phyloP scores from a whole-genome alignment of 2,329 filamentous ascomycete genomes.

The Colletotrichum sp. region DNA sequence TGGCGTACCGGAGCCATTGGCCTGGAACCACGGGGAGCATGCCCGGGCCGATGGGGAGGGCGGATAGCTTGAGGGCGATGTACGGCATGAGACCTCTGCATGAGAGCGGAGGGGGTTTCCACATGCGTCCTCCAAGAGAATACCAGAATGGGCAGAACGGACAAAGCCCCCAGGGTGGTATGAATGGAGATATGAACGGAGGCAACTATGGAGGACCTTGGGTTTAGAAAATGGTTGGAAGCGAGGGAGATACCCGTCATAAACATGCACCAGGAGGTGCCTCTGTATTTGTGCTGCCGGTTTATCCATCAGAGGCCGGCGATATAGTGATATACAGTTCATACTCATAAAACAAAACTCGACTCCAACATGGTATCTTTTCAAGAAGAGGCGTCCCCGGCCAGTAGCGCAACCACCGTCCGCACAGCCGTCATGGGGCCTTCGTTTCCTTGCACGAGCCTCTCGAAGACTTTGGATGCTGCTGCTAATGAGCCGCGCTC shows the following conservation, averaged over 20 bases:
- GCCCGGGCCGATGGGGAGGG: background rate
- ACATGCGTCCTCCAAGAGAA: background rate
- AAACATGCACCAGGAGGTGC: background rate
- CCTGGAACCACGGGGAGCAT: background rate
- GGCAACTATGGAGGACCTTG: background rate
- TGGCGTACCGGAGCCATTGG: background rate
- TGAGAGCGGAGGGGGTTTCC: background rate
- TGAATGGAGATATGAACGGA: background rate
- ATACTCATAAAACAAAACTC: background rate
- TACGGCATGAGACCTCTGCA: background rate
- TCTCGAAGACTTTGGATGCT: slow-evolving; percentile 65
- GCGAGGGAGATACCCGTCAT: background rate
- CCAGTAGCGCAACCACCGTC: slow-evolving; percentile 65
- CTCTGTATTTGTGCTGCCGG: background rate
- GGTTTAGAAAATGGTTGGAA: background rate
- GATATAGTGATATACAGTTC: background rate
- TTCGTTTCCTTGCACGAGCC: slow-evolving; percentile 59
- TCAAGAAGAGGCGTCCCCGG: slow-evolving; percentile 39
- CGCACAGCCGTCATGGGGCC: slow-evolving; percentile 62
- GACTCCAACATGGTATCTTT: background rate
- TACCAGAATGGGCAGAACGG: background rate
- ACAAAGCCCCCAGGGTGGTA: background rate
- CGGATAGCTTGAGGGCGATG: background rate
- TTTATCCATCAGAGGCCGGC: background rate
- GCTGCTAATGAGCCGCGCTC: slow-evolving; percentile 58